These are phyloP conservation scores for Rosa lucieae DNA, from an alignment of 306 rosid species.

Conservation along the genomic window DNA sequence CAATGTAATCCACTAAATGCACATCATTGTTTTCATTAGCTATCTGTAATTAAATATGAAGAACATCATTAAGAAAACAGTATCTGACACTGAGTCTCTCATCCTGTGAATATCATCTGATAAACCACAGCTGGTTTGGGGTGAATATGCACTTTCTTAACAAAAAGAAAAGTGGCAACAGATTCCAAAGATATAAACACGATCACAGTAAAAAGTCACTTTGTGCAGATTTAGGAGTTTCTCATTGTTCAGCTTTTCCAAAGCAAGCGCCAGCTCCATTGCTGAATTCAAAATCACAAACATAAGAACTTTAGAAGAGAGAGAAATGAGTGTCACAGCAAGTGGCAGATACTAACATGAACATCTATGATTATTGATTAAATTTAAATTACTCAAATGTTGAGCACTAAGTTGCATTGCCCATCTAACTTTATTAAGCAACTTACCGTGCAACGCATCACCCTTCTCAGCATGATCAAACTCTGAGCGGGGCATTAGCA, in stretches of 20 bases:
- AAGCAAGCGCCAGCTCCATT: conserved; percentile 45
- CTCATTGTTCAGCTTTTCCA: conserved; percentile 43
- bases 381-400: background rate
- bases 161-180: background rate
- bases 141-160: background rate
- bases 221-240: conserved; percentile 40
- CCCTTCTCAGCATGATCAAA: conserved; percentile 44
- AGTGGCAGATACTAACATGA: background rate
- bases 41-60: conserved; percentile 23
- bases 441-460: conserved; percentile 44
- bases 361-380: background rate
- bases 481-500: conserved; percentile 35
- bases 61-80: background rate
- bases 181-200: background rate
- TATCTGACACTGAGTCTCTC: background rate
- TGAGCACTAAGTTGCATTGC: background rate
- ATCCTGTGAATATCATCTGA: background rate
- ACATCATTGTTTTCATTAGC: conserved; percentile 39
- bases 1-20: conserved; percentile 37
- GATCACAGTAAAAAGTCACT: background rate
- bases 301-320: background rate
- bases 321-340: background rate
- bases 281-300: conserved; percentile 18
- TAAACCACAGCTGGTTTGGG: background rate
- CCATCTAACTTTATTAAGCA: background rate